phyloP scores from a whole-genome alignment of 345 rosid genomes.

The Cardamine resedifolia region DNA sequence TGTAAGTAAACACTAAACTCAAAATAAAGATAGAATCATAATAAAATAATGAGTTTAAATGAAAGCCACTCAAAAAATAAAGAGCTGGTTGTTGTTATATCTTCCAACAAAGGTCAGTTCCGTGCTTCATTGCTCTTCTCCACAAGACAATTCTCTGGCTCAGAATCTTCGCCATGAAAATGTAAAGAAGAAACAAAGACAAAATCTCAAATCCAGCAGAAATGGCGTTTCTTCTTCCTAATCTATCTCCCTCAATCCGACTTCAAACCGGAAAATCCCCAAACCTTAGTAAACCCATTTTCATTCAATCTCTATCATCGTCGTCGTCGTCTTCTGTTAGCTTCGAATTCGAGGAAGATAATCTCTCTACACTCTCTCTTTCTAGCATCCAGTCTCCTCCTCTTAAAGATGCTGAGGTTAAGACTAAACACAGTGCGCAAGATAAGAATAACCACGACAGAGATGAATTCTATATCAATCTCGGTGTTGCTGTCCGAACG shows the following conservation, averaged over 20 bases:
- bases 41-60: conserved; percentile 18
- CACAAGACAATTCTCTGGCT: conserved; percentile 33
- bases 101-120: conserved; percentile 36
- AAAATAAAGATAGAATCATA: not conserved
- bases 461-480: conserved; percentile 80
- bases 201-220: conserved; percentile 16
- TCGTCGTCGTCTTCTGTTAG: conserved; percentile 20
- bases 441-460: conserved; percentile 49
- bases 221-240: conserved; percentile 83
- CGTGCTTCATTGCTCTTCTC: conserved; percentile 27
- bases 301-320: conserved; percentile 19
- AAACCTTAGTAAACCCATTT: conserved; percentile 46
- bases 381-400: conserved; percentile 36
- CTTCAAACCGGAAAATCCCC: conserved; percentile 49
- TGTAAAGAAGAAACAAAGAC: conserved; percentile 18
- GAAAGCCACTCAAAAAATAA: conserved; percentile 17
- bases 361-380: conserved; percentile 32
- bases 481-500: conserved; percentile 89
- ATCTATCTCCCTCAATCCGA: conserved; percentile 63
- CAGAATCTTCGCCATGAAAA: conserved; percentile 34
- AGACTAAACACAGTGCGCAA: conserved; percentile 36
- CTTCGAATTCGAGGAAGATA: conserved; percentile 22
- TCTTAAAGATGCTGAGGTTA: conserved; percentile 50
- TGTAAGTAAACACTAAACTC: not conserved
- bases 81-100: conserved; percentile 14